phyloP scores from a whole-genome alignment of 306 rosid genomes.

The Mimosa bimucronata region DNA sequence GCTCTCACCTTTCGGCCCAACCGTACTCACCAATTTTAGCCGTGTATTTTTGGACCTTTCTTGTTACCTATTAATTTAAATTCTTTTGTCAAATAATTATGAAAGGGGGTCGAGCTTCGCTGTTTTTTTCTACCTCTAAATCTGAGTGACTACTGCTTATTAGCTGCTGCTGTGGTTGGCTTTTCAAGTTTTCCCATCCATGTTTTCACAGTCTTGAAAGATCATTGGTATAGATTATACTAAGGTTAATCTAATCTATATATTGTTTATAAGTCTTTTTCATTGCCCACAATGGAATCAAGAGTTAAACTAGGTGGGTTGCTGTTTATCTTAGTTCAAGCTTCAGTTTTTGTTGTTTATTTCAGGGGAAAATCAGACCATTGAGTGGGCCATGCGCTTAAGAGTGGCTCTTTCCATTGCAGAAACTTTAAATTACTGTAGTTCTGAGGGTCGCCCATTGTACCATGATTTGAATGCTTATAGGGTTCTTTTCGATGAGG shows the following conservation, averaged over 20 bases:
- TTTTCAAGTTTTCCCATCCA: not conserved
- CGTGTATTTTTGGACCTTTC: not conserved
- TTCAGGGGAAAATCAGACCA: slow-evolving; percentile 94
- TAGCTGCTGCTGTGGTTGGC: not conserved
- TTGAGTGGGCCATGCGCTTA: slow-evolving; percentile 98
- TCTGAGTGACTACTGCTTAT: not conserved
- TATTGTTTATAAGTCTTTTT: not conserved
- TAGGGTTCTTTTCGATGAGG: slow-evolving; percentile 95
- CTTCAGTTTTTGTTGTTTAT: slow-evolving; percentile 34
- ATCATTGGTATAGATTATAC: not conserved
- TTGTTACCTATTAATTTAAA: not conserved
- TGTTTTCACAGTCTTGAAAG: not conserved
- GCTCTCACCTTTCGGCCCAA: slow-evolving; percentile 1
- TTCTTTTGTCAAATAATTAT: not conserved
- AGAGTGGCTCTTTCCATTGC: slow-evolving; percentile 87
- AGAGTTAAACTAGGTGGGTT: slow-evolving; percentile 13
- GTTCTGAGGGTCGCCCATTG: slow-evolving; percentile 77
- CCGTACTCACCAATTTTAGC: not conserved
- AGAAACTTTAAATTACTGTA: slow-evolving; percentile 88
- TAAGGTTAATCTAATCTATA: not conserved
- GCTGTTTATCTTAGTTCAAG: slow-evolving; percentile 18
- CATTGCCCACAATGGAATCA: not conserved
- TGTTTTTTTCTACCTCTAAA: not conserved
- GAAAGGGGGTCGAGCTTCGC: not conserved
- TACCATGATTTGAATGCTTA: slow-evolving; percentile 98